These are phyloP conservation scores for Aegilops umbellulata DNA, from an alignment of 176 grass and related monocot species.

Conservation along the genomic window DNA sequence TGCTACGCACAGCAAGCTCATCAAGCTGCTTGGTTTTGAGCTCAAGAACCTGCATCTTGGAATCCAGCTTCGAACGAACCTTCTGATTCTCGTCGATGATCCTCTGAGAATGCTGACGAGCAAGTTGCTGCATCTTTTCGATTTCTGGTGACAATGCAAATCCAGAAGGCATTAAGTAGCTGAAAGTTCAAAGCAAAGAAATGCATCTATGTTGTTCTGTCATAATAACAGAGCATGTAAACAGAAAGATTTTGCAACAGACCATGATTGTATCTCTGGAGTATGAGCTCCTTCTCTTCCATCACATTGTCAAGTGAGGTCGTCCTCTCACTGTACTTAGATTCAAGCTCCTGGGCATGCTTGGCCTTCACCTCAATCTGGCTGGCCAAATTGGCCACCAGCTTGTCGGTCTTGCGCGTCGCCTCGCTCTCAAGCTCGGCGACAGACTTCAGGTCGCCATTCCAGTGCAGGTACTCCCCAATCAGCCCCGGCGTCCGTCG, in stretches of 20 bases:
- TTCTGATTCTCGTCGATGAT: slow-evolving; percentile 54
- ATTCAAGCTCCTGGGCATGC: slow-evolving; percentile 39
- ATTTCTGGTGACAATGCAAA: too few relatives aligned
- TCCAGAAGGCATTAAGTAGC: too few relatives aligned
- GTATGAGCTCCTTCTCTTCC: slow-evolving; percentile 42
- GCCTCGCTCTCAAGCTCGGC: slow-evolving; percentile 40
- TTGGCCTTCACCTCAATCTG: slow-evolving; percentile 40
- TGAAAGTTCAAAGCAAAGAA: too few relatives aligned
- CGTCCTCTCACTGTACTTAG: slow-evolving; percentile 39
- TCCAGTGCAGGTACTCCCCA: slow-evolving; percentile 32
- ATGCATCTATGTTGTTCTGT: too few relatives aligned
- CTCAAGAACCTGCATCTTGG: slow-evolving; percentile 46
- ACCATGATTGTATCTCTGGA: slow-evolving; percentile 38
- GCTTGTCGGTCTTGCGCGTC: slow-evolving; percentile 37
- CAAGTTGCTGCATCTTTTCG: too few relatives aligned
- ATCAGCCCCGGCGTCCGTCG: slow-evolving; percentile 24
- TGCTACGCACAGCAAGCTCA: neutral
- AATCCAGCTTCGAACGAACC: slow-evolving; percentile 40
- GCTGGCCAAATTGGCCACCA: slow-evolving; percentile 43
- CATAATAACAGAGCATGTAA: too few relatives aligned
- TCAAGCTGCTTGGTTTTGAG: neutral
- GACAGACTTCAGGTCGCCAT: slow-evolving; percentile 42
- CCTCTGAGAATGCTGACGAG: slow-evolving; percentile 46
- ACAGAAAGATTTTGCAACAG: too few relatives aligned
- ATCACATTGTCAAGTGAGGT: slow-evolving; percentile 42